Evolutionary conservation across 176 grass and related monocot genomes (phyloP).

Genomic region (Avena eriantha): DNA sequence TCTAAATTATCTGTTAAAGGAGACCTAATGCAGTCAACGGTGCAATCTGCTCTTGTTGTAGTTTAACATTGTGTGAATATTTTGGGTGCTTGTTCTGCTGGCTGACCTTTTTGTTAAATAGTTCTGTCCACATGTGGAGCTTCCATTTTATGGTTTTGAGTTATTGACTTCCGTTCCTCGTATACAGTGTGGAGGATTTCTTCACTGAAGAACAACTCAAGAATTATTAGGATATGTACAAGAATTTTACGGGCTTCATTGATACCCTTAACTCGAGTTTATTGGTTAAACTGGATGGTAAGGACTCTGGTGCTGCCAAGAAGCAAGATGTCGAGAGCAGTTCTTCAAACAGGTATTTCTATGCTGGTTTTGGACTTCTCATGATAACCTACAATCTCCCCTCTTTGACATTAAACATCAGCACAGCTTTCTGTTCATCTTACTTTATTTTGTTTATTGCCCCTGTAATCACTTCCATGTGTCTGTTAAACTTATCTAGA

Average conservation of each 20-base stretch:
- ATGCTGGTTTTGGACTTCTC: conserved; percentile 10
- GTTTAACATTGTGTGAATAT: conserved; percentile 17
- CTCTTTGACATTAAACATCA: conserved; percentile 16
- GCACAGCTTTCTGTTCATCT: background rate
- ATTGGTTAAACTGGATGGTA: conserved; percentile 63
- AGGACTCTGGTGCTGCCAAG: conserved; percentile 24
- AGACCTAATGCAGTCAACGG: background rate
- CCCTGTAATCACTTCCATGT: conserved; percentile 1
- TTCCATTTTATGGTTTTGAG: conserved; percentile 15
- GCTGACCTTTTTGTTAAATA: conserved; percentile 11
- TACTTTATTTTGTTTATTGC: background rate
- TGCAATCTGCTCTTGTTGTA: background rate
- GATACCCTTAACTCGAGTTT: conserved; percentile 62
- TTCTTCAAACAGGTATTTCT: conserved; percentile 64
- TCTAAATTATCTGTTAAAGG: background rate
- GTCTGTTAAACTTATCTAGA: background rate
- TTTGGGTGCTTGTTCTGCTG: background rate
- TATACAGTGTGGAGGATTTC: conserved; percentile 80
- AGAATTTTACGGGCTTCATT: conserved; percentile 77
- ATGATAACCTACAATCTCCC: background rate
- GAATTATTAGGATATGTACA: conserved; percentile 85
- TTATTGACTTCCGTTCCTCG: conserved; percentile 29
- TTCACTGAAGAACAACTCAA: conserved; percentile 58
- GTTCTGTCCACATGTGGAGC: conserved; percentile 6
- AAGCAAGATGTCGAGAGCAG: conserved; percentile 47